phyloP scores from a whole-genome alignment of 495 filamentous ascomycete species.

The Xylaria intraflava region DNA sequence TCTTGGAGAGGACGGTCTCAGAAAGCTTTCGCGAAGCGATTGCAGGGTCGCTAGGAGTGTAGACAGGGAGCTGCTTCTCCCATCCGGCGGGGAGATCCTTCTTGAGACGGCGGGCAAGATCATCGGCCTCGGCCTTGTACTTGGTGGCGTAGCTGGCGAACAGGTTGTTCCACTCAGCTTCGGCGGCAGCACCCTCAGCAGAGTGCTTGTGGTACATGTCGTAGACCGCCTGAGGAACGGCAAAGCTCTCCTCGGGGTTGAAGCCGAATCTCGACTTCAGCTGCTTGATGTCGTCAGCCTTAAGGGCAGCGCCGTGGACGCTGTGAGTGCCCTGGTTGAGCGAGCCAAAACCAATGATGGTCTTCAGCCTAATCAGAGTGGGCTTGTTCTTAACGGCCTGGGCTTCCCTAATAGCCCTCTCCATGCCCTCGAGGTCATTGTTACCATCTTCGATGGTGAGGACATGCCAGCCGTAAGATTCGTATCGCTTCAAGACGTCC shows the following conservation, averaged over 20 bases:
- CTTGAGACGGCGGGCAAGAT: slow-evolving; percentile 73
- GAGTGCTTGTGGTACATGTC: slow-evolving; percentile 79
- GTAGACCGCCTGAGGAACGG: slow-evolving; percentile 90
- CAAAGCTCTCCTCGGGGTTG: slow-evolving; percentile 88
- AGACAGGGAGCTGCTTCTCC: slow-evolving; percentile 89
- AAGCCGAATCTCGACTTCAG: slow-evolving; percentile 95
- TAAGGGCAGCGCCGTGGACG: slow-evolving; percentile 93
- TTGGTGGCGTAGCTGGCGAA: slow-evolving; percentile 76
- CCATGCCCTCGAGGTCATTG: slow-evolving; percentile 79
- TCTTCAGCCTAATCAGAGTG: slow-evolving; percentile 92
- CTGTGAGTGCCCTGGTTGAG: slow-evolving; percentile 86
- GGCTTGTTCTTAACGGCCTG: slow-evolving; percentile 93
- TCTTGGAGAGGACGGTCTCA: slow-evolving; percentile 84
- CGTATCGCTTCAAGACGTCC: slow-evolving; percentile 91
- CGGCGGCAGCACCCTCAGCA: slow-evolving; percentile 76
- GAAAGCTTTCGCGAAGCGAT: slow-evolving; percentile 92
- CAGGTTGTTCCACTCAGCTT: slow-evolving; percentile 93
- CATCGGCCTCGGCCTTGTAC: slow-evolving; percentile 68
- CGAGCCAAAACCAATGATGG: slow-evolving; percentile 97
- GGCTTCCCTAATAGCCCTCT: slow-evolving; percentile 76
- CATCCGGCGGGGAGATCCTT: slow-evolving; percentile 91
- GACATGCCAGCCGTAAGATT: slow-evolving; percentile 96
- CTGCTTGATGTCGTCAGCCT: slow-evolving; percentile 83
- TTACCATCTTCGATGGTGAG: slow-evolving; percentile 85
- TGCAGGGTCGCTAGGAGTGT: slow-evolving; percentile 81